Conservation (phyloP, 1,284 basidiomycete species). For the Ustilago trichophora region DNA sequence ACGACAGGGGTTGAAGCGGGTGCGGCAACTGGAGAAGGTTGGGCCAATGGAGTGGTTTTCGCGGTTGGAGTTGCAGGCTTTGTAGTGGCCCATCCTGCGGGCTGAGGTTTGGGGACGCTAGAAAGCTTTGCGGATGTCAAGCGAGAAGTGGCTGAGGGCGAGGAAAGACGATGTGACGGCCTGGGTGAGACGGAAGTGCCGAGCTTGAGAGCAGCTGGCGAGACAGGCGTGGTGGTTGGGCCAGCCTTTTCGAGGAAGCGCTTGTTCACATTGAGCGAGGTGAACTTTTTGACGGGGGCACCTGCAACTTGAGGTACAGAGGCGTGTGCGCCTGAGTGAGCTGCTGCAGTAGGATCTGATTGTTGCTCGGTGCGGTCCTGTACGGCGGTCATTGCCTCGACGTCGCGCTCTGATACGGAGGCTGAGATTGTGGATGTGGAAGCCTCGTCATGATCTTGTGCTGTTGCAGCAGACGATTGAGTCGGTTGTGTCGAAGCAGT, state of each 20-base stretch:
- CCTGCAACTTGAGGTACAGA: slow-evolving; percentile 17
- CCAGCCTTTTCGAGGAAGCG: slow-evolving; percentile 62
- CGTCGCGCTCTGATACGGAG: slow-evolving; percentile 32
- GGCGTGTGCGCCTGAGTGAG: slow-evolving; percentile 5
- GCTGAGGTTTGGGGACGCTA: slow-evolving; percentile 46
- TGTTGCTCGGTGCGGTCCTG: slow-evolving; percentile 12
- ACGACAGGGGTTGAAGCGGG: not conserved
- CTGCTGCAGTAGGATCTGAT: not conserved
- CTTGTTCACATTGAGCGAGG: slow-evolving; percentile 63
- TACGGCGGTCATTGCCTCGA: slow-evolving; percentile 33
- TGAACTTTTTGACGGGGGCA: slow-evolving; percentile 55
- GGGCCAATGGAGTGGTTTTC: slow-evolving; percentile 15
- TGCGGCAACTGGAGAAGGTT: slow-evolving; percentile 2
- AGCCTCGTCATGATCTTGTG: not conserved
- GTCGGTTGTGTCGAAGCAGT: not conserved
- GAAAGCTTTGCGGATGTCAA: slow-evolving; percentile 49
- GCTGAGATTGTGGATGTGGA: slow-evolving; percentile 6
- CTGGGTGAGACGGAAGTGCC: slow-evolving; percentile 31
- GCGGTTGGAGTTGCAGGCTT: slow-evolving; percentile 22
- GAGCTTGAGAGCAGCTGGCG: slow-evolving; percentile 32
- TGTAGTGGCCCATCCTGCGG: slow-evolving; percentile 46
- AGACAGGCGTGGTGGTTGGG: slow-evolving; percentile 21
- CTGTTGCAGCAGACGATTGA: not conserved
- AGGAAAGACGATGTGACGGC: slow-evolving; percentile 37
- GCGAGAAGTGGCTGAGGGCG: slow-evolving; percentile 33